Evolutionary conservation across 768 basidiomycete genomes (phyloP).

Genomic region (Boletus insuetus): DNA sequence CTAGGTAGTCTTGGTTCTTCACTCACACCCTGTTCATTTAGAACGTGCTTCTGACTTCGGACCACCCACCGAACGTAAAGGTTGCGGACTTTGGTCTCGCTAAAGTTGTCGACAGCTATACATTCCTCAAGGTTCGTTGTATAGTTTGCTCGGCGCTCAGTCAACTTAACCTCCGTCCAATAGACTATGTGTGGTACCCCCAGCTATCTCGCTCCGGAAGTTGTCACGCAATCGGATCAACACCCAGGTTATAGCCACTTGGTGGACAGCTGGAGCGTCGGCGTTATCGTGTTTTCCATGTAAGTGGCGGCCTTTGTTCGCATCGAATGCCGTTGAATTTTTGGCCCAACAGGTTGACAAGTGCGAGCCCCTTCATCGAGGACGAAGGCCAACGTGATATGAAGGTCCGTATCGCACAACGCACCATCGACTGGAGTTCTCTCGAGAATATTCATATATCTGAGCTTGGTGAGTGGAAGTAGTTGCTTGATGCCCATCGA

Average conservation of each 20-base stretch:
- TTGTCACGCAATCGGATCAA: conserved; percentile 60
- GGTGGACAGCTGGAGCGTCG: conserved; percentile 96
- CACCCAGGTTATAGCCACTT: conserved; percentile 75
- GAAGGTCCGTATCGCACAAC: conserved; percentile 54
- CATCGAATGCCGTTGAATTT: background rate
- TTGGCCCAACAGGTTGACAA: conserved; percentile 59
- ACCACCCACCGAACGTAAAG: conserved; percentile 70
- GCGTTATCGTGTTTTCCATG: conserved; percentile 94
- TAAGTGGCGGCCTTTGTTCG: conserved; percentile 35
- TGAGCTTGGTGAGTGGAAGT: conserved; percentile 41
- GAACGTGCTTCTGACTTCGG: conserved; percentile 82
- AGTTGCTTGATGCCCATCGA: background rate
- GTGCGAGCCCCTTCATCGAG: conserved; percentile 78
- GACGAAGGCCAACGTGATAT: conserved; percentile 61
- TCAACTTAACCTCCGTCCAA: background rate
- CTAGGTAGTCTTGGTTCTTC: background rate
- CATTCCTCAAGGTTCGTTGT: conserved; percentile 64
- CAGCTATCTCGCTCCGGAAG: conserved; percentile 90
- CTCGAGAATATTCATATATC: conserved; percentile 43
- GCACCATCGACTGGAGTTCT: conserved; percentile 59
- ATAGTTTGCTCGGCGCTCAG: background rate
- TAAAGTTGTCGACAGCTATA: conserved; percentile 80
- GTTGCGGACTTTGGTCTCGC: conserved; percentile 97
- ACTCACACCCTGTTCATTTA: conserved; percentile 25
- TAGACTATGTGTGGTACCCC: conserved; percentile 98